phyloP scores from a whole-genome alignment of 805 yeast genomes.

The Saturnispora silvae region DNA sequence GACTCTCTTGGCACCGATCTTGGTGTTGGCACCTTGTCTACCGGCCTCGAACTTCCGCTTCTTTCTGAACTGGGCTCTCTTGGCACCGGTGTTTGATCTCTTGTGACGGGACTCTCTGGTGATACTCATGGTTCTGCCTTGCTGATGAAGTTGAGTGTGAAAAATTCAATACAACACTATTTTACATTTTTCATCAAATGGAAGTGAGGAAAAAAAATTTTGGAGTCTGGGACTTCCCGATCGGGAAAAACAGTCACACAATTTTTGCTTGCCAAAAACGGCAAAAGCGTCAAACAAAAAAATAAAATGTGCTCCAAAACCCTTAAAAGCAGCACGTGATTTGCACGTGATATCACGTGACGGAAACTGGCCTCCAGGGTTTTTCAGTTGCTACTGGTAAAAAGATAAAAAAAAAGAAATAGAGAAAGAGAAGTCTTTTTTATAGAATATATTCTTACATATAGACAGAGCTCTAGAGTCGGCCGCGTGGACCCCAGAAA shows the following conservation, averaged over 20 bases:
- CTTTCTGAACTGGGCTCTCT: conserved; percentile 99
- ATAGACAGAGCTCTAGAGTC: too few species aligned
- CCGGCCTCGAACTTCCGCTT: conserved; percentile 99
- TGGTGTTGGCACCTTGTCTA: conserved; percentile 99
- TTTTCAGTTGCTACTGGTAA: background rate
- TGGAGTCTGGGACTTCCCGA: too few species aligned
- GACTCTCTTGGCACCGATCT: conserved; percentile 97
- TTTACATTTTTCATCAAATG: background rate
- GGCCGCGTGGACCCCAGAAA: too few species aligned
- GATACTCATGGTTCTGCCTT: conserved; percentile 89
- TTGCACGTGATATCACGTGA: background rate
- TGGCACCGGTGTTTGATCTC: conserved; percentile 99
- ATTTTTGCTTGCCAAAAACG: background rate
- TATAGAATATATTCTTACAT: background rate
- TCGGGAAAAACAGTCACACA: background rate
- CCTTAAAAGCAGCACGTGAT: background rate
- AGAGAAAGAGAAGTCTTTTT: background rate
- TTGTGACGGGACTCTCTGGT: conserved; percentile 99
- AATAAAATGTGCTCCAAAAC: background rate
- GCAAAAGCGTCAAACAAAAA: background rate
- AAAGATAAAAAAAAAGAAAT: background rate
- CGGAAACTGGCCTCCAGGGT: too few species aligned
- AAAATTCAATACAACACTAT: too few species aligned
- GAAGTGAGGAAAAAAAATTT: too few species aligned
- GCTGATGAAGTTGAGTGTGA: too few species aligned